Conservation (phyloP, 2,329 filamentous ascomycete genomes). For the Chaetomium strumarium region DNA sequence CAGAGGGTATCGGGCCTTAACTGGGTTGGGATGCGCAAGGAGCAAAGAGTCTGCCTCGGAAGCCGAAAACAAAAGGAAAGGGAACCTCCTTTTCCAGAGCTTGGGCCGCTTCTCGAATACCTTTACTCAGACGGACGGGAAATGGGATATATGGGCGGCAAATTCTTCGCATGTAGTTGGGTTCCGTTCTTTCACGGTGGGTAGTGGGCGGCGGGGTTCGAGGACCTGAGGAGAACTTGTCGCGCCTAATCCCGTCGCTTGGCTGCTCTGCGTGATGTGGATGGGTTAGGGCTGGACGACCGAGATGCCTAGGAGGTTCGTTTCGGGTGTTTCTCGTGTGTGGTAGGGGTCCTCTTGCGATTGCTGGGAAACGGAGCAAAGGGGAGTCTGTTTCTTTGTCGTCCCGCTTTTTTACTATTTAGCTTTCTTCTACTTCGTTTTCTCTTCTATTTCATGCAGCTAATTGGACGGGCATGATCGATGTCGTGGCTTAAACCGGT, state of each 20-base stretch:
- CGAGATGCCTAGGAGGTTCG: neutral
- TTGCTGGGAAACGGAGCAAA: constrained; percentile 16
- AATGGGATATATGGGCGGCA: no score
- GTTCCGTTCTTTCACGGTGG: no score
- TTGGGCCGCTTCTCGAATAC: no score
- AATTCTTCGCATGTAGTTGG: no score
- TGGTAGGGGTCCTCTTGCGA: constrained; percentile 7
- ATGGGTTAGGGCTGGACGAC: neutral
- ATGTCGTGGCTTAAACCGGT: neutral
- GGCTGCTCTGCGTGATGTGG: neutral
- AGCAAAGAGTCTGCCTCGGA: no score
- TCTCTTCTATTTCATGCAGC: constrained; percentile 3
- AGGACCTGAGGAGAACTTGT: no score
- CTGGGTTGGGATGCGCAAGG: no score
- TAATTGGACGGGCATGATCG: constrained; percentile 13
- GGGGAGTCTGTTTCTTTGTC: constrained; percentile 12
- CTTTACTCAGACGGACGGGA: no score
- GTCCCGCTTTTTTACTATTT: neutral
- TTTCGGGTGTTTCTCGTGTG: neutral
- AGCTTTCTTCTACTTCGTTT: neutral
- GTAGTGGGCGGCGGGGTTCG: no score
- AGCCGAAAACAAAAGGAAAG: no score
- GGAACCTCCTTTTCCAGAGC: no score
- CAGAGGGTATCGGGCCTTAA: no score
- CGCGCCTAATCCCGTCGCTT: neutral